Conservation (phyloP, 352 stramenopile genomes). For the Phytopythium mirpurense region DNA sequence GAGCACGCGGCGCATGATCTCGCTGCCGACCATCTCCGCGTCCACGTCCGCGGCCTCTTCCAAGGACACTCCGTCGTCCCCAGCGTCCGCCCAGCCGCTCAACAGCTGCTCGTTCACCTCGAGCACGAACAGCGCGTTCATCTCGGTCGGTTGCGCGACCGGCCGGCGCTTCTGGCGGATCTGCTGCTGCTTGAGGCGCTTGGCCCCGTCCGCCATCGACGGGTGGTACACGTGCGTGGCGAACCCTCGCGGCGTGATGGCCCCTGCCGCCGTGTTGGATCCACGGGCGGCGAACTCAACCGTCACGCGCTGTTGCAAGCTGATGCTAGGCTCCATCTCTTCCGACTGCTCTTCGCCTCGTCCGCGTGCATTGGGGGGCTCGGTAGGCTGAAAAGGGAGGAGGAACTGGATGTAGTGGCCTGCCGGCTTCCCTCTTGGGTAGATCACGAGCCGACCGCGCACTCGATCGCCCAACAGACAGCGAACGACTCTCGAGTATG, state of each 20-base stretch:
- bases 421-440: conserved; percentile 38
- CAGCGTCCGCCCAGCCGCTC: conserved; percentile 7
- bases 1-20: conserved; percentile 45
- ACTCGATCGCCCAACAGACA: conserved; percentile 36
- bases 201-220: conserved; percentile 29
- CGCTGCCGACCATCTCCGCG: conserved; percentile 30
- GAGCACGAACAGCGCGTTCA: conserved; percentile 36
- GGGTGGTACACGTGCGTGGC: conserved; percentile 49
- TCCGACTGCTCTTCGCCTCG: conserved; percentile 2
- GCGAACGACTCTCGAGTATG: conserved; percentile 5
- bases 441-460: conserved; percentile 33
- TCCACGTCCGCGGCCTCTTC: conserved; percentile 16
- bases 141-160: conserved; percentile 26
- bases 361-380: not conserved
- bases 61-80: conserved; percentile 4
- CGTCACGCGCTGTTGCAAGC: not conserved
- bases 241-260: conserved; percentile 30
- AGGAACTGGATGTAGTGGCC: conserved; percentile 63
- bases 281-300: conserved; percentile 43
- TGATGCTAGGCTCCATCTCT: conserved; percentile 7
- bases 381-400: conserved; percentile 15
- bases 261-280: conserved; percentile 22
- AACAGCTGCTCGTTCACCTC: conserved; percentile 35
- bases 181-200: conserved; percentile 32
- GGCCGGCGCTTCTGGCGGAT: conserved; percentile 35